These are phyloP conservation scores for Naumovozyma dairenensis DNA, from an alignment of 805 yeast genomes.

Conservation along the genomic window DNA sequence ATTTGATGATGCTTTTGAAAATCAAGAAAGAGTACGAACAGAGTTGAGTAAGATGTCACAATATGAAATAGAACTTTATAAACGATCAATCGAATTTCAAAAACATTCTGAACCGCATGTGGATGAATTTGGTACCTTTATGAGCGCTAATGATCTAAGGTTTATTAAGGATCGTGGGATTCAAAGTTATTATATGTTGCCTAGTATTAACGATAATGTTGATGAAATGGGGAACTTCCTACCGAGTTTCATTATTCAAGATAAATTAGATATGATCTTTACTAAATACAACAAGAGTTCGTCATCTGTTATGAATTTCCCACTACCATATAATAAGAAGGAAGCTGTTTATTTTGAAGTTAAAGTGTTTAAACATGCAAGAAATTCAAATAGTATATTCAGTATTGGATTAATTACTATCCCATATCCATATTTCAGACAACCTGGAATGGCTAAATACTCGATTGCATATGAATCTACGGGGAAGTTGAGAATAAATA, in stretches of 20 bases:
- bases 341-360: conserved; percentile 62
- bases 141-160: conserved; percentile 19
- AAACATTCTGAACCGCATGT: conserved; percentile 23
- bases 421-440: conserved; percentile 66
- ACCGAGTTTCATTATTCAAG: conserved; percentile 29
- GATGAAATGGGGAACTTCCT: conserved; percentile 25
- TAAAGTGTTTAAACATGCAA: conserved; percentile 34
- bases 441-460: conserved; percentile 65
- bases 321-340: conserved; percentile 39
- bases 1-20: conserved; percentile 21
- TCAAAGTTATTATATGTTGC: conserved; percentile 27
- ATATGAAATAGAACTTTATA: conserved; percentile 25
- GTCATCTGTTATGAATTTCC: conserved; percentile 29
- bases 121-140: conserved; percentile 25
- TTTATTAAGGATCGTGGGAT: conserved; percentile 29
- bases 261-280: conserved; percentile 27
- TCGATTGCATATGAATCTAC: conserved; percentile 66
- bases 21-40: conserved; percentile 16
- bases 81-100: conserved; percentile 25
- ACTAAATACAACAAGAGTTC: conserved; percentile 26
- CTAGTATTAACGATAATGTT: conserved; percentile 29
- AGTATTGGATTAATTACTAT: conserved; percentile 60
- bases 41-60: conserved; percentile 25
- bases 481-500: conserved; percentile 58
- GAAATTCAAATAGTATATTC: conserved; percentile 37